Conservation (phyloP, 2,329 filamentous ascomycete genomes). For the Colletotrichum spinosum region DNA sequence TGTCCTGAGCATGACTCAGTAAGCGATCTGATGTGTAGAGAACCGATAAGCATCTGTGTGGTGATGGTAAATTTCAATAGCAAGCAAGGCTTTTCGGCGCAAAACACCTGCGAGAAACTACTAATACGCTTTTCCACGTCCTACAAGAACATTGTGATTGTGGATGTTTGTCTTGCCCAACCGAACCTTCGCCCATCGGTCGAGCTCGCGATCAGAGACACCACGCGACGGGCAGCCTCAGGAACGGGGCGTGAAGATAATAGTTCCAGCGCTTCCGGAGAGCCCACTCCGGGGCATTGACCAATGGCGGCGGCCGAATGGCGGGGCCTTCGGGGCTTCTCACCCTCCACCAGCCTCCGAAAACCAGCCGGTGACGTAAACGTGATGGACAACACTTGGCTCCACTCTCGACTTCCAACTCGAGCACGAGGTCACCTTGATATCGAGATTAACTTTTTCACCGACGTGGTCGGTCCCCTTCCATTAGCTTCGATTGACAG, state of each 20-base stretch:
- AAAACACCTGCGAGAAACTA: no score
- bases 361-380: slow-evolving; percentile 32
- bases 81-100: no score
- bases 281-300: slow-evolving; percentile 11
- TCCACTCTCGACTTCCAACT: slow-evolving; percentile 9
- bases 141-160: background rate
- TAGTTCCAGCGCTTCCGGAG: slow-evolving; percentile 10
- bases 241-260: background rate
- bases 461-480: slow-evolving; percentile 8
- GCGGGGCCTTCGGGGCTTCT: slow-evolving; percentile 3
- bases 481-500: background rate
- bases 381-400: slow-evolving; percentile 21
- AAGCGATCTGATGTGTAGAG: no score
- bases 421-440: background rate
- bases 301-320: slow-evolving; percentile 14
- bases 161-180: slow-evolving; percentile 20
- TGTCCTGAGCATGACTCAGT: no score
- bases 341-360: slow-evolving; percentile 12
- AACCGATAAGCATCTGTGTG: no score
- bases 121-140: no score
- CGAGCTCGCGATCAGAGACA: slow-evolving; percentile 26
- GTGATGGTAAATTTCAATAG: no score
- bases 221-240: slow-evolving; percentile 10
- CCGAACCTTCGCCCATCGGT: background rate
- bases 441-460: slow-evolving; percentile 12